Base-by-base conservation (phyloP, 2,329 filamentous ascomycete genomes). In the Arthrobotrys pseudoclavata region DNA sequence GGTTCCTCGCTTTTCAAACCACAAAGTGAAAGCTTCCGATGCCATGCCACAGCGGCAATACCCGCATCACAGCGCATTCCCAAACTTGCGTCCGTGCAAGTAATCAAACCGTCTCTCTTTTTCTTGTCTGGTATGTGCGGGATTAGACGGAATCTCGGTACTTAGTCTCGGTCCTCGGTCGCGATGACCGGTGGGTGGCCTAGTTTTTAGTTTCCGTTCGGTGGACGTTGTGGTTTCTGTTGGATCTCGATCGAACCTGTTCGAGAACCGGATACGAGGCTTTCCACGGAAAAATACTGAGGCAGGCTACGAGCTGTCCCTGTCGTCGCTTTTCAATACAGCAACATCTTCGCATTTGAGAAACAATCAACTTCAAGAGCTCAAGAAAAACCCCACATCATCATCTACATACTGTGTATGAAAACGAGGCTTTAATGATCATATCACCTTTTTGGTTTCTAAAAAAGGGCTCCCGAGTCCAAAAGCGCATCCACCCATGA, bases 131-230 rank as follows among this genome's bases (percentile, higher is more conserved):
- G 47, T 50, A 20, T 18, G n/a, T 45, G 4, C 22, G 47, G 47
- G 42, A 69, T 40, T 15, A 15, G 42, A 50, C 48, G 40, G 37
- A 13, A 42, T 42, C 26, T 67, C 52, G 64, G 66, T 53, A 69
- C 52, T 69, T 69, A 52, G 40, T 37, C 31, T 52, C 62, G 62
- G 62, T 50, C 48, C 48, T 53, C 18, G 60, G 60, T 47, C 18
- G 47, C 5, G 63, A 52, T 55, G 26, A 22, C 50, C 48, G 63
- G 48, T 40, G 60, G 60, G 60, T 31, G 15, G 60, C 60, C 60
- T 63, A 63, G 18, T 48, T 63, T 24, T 50, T 24, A 45, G 9
- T 50, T 4, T 24, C 22, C 26, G 10, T 24, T 13, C 22, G 20
- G 20, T 13, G 20, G 20, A 13, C 13, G 52, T 34, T n/a, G 18